Conservation (phyloP, 2,329 filamentous ascomycete genomes). For the Fusarium setosum region DNA sequence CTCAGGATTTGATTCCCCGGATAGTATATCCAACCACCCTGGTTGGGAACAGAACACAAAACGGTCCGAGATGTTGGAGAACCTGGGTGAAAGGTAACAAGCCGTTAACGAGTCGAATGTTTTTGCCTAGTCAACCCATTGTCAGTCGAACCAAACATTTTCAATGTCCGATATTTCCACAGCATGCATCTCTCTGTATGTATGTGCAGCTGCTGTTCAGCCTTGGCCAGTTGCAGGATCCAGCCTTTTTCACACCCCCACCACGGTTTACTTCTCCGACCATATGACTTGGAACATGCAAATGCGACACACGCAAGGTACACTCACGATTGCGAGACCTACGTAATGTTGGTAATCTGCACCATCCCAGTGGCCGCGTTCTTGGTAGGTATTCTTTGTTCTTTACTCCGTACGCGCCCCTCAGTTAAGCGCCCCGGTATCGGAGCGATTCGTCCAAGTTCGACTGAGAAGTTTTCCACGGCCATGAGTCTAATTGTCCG, state of each 20-base stretch:
- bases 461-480: too few relatives aligned
- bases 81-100: not conserved
- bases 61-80: not conserved
- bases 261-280: too few relatives aligned
- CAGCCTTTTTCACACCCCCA: too few relatives aligned
- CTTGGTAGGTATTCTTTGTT: conserved; percentile 15
- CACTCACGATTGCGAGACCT: conserved; percentile 20
- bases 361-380: conserved; percentile 5
- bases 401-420: conserved; percentile 8
- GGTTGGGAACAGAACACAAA: not conserved
- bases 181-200: not conserved
- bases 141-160: not conserved
- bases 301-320: conserved; percentile 4
- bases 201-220: not conserved
- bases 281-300: not conserved
- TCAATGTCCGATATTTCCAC: not conserved
- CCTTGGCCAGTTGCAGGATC: too few relatives aligned
- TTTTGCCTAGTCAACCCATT: not conserved
- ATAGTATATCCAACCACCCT: not conserved
- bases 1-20: not conserved
- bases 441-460: too few relatives aligned
- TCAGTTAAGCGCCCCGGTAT: conserved; percentile 23
- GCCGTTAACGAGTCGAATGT: not conserved
- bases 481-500: too few relatives aligned
- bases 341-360: conserved; percentile 17